Base-by-base conservation (phyloP, 164 flowering plant species). In the Euptelea pleiosperma region DNA sequence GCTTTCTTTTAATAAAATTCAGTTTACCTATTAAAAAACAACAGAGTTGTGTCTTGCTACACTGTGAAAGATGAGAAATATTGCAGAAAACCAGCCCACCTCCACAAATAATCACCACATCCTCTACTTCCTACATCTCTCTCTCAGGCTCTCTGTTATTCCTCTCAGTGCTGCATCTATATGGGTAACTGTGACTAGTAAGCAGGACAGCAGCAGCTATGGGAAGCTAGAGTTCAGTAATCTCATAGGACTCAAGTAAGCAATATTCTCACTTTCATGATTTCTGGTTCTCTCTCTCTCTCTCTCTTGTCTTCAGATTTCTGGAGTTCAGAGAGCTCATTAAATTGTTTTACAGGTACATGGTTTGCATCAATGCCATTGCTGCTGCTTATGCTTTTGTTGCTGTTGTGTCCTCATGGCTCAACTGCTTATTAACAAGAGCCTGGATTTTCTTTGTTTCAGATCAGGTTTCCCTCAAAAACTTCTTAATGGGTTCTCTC, bases 391-490 rank as follows among this genome's bases (percentile, higher is more conserved):
- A 84, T 78, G 86, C 96, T 44, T 58, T 86, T 55, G 29, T 79
- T 58, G 81, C 83, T 61, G 74, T 73, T 51, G 47, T 74, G 0
- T 74, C 70, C 44, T 70, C 80, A 10, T 86, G 90, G 87, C 62
- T 82, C 66, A 75, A 61, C 66, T 72, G 62, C 73, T 58, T 81
- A 3, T 74, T 71, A 8, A 57, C 61, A 30, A 88, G 75, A 79
- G 78, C 85, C 35, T 90, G 94, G 97, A 35, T 85, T 37, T 88
- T 93, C 86, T 90, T 93, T 73, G 70, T 83, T 50, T 77, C 89
- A 49, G 99, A 93, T 48, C 99, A 93, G 97, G 97, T 93, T 62
- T n/a, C n/a, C 22, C 44, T 18, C 33, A 18, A n/a, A n/a, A 37
- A 19, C 5, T 34, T 4, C 18, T 55, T 50, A 26, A 8, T n/a